These are phyloP conservation scores for Aspergillus nanangensis DNA, from an alignment of 495 filamentous ascomycete species.

Conservation along the genomic window DNA sequence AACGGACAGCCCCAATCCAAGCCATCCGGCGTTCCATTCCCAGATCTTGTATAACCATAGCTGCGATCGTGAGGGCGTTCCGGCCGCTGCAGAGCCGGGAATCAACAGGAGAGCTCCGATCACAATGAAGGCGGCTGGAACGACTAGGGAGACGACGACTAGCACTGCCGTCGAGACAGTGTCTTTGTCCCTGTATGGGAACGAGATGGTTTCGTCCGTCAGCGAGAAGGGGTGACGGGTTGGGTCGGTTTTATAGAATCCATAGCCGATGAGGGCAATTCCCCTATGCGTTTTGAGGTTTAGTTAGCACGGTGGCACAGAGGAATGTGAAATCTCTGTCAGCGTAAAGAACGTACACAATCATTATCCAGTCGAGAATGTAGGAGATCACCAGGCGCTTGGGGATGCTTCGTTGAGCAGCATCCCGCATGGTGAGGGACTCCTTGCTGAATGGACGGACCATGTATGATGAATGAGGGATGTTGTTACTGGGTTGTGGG, in stretches of 20 bases:
- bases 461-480: no score
- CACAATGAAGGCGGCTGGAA: slow-evolving; percentile 49
- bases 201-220: slow-evolving; percentile 53
- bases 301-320: not conserved
- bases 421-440: not conserved
- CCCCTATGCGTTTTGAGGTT: slow-evolving; percentile 21
- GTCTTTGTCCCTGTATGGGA: slow-evolving; percentile 47
- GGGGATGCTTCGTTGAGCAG: not conserved
- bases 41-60: slow-evolving; percentile 49
- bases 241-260: slow-evolving; percentile 34
- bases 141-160: slow-evolving; percentile 44
- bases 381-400: slow-evolving; percentile 41
- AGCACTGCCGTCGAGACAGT: slow-evolving; percentile 51
- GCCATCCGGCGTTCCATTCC: slow-evolving; percentile 62
- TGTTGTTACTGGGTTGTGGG: not conserved
- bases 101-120: slow-evolving; percentile 44
- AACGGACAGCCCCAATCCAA: slow-evolving; percentile 55
- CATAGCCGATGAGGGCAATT: slow-evolving; percentile 42
- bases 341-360: slow-evolving; percentile 35
- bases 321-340: no score
- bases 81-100: slow-evolving; percentile 31
- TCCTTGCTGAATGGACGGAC: not conserved
- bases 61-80: slow-evolving; percentile 22
- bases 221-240: slow-evolving; percentile 46
- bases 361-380: slow-evolving; percentile 50